Evolutionary conservation across 1,284 basidiomycete species (phyloP).

Genomic region (Mycena sp.): DNA sequence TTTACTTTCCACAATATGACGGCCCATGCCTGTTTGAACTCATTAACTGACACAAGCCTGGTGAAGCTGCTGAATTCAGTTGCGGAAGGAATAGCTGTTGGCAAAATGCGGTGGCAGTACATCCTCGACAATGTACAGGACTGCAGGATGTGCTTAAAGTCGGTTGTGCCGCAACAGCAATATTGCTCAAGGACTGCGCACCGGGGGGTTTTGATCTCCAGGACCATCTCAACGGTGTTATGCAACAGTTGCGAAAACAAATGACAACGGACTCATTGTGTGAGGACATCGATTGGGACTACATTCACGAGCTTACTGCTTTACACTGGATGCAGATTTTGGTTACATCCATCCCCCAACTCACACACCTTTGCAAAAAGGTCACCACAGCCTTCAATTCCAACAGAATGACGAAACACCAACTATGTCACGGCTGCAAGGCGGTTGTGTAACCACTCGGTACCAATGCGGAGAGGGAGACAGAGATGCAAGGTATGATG

Average conservation of each 20-base stretch:
- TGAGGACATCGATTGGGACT: neutral
- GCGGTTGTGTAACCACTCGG: slow-evolving; percentile 24
- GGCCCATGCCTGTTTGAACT: neutral
- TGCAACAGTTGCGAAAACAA: neutral
- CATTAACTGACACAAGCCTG: neutral
- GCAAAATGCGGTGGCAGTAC: neutral
- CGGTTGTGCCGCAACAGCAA: neutral
- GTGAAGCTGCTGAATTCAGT: neutral
- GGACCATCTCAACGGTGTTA: neutral
- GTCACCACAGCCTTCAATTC: neutral
- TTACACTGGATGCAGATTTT: slow-evolving; percentile 13
- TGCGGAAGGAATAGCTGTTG: neutral
- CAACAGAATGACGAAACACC: slow-evolving; percentile 12
- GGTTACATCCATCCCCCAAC: neutral
- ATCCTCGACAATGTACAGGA: slow-evolving; percentile 14
- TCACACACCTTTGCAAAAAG: neutral
- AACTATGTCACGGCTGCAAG: neutral
- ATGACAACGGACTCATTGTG: neutral
- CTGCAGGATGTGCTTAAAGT: slow-evolving; percentile 9
- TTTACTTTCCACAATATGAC: slow-evolving; percentile 6
- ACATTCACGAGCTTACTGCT: neutral
- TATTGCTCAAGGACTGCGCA: neutral
- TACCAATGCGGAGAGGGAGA: slow-evolving; percentile 22
- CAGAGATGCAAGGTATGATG: slow-evolving; percentile 25
- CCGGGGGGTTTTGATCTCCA: neutral